These are phyloP conservation scores for Boletus vermiculosoides DNA, from an alignment of 768 basidiomycete genomes.

Conservation along the genomic window DNA sequence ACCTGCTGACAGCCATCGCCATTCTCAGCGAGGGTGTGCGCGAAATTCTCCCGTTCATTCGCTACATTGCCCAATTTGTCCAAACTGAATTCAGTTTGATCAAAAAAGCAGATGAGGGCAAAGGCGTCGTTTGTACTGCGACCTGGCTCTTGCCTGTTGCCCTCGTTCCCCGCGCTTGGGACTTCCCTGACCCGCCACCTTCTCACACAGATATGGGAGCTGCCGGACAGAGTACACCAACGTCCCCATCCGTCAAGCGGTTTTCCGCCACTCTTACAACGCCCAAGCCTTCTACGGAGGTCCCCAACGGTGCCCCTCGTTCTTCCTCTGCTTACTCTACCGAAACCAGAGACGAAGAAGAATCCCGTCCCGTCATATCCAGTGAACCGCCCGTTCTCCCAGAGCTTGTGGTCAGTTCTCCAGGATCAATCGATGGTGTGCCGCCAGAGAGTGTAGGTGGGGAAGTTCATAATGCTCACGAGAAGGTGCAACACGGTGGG, in stretches of 20 bases:
- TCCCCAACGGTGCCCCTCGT: conserved; percentile 17
- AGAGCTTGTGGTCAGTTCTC: conserved; percentile 36
- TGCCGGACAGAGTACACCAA: conserved; percentile 20
- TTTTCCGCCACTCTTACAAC: conserved; percentile 28
- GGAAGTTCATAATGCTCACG: conserved; percentile 12
- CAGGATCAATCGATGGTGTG: conserved; percentile 32
- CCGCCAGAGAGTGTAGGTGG: conserved; percentile 17
- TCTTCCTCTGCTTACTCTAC: conserved; percentile 32
- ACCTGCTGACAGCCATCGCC: conserved; percentile 72
- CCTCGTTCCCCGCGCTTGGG: conserved; percentile 78
- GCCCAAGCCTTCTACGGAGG: conserved; percentile 31
- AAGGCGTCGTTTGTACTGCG: conserved; percentile 84
- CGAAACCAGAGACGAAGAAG: conserved; percentile 29
- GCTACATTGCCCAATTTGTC: conserved; percentile 77
- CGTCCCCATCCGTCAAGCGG: conserved; percentile 21
- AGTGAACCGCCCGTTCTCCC: conserved; percentile 33
- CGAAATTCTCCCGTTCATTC: conserved; percentile 81
- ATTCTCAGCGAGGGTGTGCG: conserved; percentile 71
- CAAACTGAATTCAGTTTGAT: conserved; percentile 74
- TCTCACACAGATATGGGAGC: conserved; percentile 25
- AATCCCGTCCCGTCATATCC: conserved; percentile 25
- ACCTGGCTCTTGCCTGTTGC: conserved; percentile 90
- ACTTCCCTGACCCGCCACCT: conserved; percentile 51
- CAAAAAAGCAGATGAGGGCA: conserved; percentile 58
- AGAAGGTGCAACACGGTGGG: conserved; percentile 24